These are phyloP conservation scores for Mortierella sp. DNA, from an alignment of 371 early-diverging fungal genomes.

Conservation along the genomic window DNA sequence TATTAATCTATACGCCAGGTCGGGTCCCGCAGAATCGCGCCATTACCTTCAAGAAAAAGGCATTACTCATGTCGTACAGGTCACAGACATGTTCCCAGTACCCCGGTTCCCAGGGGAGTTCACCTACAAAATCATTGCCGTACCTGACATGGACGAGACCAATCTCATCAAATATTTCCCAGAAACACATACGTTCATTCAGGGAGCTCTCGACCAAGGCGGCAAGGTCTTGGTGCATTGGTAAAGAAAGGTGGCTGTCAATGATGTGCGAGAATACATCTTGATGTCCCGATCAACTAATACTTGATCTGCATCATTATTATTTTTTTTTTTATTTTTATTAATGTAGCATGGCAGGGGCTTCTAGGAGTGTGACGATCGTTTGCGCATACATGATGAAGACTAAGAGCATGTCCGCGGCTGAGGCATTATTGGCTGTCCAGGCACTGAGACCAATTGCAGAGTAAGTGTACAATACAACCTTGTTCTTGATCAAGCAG, in stretches of 20 bases:
- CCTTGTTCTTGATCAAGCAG: background rate
- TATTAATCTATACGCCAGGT: too few species aligned
- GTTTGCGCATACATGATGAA: slow-evolving; percentile 81
- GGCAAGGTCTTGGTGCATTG: slow-evolving; percentile 81
- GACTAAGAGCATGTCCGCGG: slow-evolving; percentile 55
- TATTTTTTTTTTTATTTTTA: background rate
- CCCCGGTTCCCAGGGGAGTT: slow-evolving; percentile 60
- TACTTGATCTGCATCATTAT: too few species aligned
- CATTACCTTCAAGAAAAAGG: slow-evolving; percentile 63
- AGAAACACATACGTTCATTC: slow-evolving; percentile 72
- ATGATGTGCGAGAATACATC: background rate
- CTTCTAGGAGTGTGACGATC: slow-evolving; percentile 71
- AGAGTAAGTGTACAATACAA: slow-evolving; percentile 39
- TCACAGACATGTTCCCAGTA: slow-evolving; percentile 42
- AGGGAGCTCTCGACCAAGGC: slow-evolving; percentile 59
- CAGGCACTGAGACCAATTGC: slow-evolving; percentile 68
- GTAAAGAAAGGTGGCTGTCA: slow-evolving; percentile 15
- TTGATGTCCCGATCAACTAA: background rate
- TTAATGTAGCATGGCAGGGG: slow-evolving; percentile 63
- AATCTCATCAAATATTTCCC: slow-evolving; percentile 81
- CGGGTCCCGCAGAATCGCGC: slow-evolving; percentile 18
- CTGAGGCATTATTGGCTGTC: slow-evolving; percentile 68
- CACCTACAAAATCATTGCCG: slow-evolving; percentile 69
- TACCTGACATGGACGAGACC: slow-evolving; percentile 74
- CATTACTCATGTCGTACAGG: slow-evolving; percentile 73